Evolutionary conservation across 2,329 filamentous ascomycete genomes (phyloP).

Genomic region (Exophiala sideris): DNA sequence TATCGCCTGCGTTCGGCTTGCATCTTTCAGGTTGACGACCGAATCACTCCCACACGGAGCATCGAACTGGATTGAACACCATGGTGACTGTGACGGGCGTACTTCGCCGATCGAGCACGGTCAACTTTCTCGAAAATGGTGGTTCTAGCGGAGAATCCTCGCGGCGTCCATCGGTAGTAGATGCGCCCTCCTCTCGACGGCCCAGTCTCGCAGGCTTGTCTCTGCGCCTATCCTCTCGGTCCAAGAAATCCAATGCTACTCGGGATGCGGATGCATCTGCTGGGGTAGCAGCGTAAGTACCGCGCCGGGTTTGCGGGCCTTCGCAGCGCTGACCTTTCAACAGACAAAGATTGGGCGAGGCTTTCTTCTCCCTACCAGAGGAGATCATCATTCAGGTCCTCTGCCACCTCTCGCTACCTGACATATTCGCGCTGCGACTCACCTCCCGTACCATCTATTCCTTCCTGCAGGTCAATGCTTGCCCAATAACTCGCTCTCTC

Average conservation of each 20-base stretch:
- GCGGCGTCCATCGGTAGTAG: slow-evolving; percentile 10
- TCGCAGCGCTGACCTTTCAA: neutral
- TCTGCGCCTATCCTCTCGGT: slow-evolving; percentile 12
- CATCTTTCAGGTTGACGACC: too few species aligned
- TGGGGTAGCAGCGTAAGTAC: slow-evolving; percentile 13
- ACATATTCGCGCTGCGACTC: slow-evolving; percentile 16
- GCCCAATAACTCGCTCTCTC: slow-evolving; percentile 10
- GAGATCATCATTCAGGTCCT: slow-evolving; percentile 22
- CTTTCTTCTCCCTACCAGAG: slow-evolving; percentile 19
- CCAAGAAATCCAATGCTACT: slow-evolving; percentile 11
- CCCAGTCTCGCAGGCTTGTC: slow-evolving; percentile 17
- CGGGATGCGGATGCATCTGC: slow-evolving; percentile 1
- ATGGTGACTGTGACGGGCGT: slow-evolving; percentile 9
- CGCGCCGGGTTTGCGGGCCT: neutral
- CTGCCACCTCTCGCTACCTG: slow-evolving; percentile 13
- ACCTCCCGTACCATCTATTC: slow-evolving; percentile 12
- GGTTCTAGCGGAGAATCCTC: slow-evolving; percentile 18
- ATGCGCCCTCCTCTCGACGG: slow-evolving; percentile 7
- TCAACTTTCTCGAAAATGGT: slow-evolving; percentile 7
- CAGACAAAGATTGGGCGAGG: slow-evolving; percentile 20
- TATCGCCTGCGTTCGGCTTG: too few species aligned
- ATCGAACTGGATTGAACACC: too few species aligned
- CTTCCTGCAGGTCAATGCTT: slow-evolving; percentile 11
- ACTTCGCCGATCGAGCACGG: slow-evolving; percentile 13
- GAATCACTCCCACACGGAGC: neutral